A percentile compares a stretch with the other conserved stretches of the same genome.
These are phyloP conservation scores for Curvularia verruculosa DNA, from an alignment of 2,329 filamentous ascomycete species.

Conservation along the genomic window DNA sequence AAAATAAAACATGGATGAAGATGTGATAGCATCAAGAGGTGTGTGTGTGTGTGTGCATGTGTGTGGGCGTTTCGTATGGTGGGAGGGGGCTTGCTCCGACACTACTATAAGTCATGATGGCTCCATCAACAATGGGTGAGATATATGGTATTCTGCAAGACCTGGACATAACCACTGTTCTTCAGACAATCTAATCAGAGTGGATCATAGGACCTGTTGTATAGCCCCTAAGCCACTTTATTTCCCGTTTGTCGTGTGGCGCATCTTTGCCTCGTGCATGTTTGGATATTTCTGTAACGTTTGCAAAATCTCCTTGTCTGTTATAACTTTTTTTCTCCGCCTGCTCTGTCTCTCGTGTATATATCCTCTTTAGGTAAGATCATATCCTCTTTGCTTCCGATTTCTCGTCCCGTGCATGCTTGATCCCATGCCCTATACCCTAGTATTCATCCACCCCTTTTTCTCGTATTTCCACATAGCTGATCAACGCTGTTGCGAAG, in stretches of 20 bases:
- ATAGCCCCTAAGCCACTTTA: neutral
- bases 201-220: neutral
- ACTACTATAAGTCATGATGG: neutral
- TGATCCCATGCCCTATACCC: slow-evolving; percentile 8
- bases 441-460: neutral
- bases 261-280: neutral
- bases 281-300: slow-evolving; percentile 10
- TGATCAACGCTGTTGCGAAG: slow-evolving; percentile 32
- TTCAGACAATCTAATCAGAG: neutral
- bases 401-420: neutral
- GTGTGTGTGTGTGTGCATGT: no score
- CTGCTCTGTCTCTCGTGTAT: slow-evolving; percentile 3
- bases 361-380: neutral
- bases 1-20: neutral
- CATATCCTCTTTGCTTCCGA: slow-evolving; percentile 7
- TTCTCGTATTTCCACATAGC: slow-evolving; percentile 24
- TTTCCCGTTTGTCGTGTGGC: slow-evolving; percentile 2
- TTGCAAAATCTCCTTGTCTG: slow-evolving; percentile 33
- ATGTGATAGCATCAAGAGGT: neutral
- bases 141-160: neutral
- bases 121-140: neutral
- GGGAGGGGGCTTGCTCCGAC: neutral
- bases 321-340: neutral
- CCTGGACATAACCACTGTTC: neutral
- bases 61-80: neutral